Percentiles rank a stretch among this genome's conserved stretches.
These are phyloP conservation scores for Suhomyces sp. DNA, from an alignment of 805 yeast species.

Conservation along the genomic window DNA sequence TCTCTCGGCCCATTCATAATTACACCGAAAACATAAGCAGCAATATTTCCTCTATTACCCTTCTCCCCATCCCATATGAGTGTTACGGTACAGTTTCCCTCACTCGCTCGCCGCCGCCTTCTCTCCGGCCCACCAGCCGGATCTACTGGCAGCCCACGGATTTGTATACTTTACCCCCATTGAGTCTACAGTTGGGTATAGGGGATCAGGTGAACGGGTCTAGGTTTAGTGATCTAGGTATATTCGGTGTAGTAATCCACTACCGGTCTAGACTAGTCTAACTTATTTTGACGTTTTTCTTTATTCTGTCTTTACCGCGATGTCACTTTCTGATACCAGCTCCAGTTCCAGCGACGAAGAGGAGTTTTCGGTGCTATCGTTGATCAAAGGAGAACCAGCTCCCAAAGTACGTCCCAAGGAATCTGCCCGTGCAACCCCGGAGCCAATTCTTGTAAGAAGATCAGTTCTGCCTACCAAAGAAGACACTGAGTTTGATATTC, in stretches of 20 bases:
- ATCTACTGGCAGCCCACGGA: too few species aligned
- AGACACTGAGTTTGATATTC: conserved; percentile 14
- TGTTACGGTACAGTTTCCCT: too few species aligned
- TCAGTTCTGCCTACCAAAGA: background rate
- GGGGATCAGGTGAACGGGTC: background rate
- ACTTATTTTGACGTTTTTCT: background rate
- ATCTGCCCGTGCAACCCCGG: background rate
- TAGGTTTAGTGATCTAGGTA: background rate
- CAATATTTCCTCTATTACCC: too few species aligned
- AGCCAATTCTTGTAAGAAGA: background rate
- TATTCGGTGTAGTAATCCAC: background rate
- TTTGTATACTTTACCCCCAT: background rate
- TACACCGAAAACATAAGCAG: too few species aligned
- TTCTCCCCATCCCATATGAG: too few species aligned
- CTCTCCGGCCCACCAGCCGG: background rate
- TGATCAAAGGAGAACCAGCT: background rate
- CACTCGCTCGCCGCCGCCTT: too few species aligned
- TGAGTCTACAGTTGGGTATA: background rate
- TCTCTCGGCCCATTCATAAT: too few species aligned
- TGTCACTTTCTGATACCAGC: conserved; percentile 2
- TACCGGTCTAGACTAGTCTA: background rate
- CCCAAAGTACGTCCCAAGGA: background rate
- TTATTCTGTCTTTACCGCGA: background rate
- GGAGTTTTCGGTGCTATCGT: conserved; percentile 1
- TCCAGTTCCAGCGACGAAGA: conserved; percentile 4